Evolutionary conservation across 129 eudicot genomes (phyloP).

Genomic region (Arctium lappa): DNA sequence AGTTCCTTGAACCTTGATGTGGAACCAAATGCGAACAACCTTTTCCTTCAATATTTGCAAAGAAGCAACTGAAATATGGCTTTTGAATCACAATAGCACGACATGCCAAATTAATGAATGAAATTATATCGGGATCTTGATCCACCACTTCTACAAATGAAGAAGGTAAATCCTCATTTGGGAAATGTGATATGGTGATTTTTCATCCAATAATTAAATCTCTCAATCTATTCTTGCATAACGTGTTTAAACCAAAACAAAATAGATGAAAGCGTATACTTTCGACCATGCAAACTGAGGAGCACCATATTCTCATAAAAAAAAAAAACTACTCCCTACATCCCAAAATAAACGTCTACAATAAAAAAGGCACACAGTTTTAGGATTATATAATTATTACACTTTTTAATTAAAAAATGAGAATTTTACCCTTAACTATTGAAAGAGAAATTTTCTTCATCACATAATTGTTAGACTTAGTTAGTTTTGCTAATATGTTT

Average conservation of each 20-base stretch:
- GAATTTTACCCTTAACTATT: too few relatives aligned
- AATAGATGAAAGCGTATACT: not conserved
- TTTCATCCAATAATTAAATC: not conserved
- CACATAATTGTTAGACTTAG: too few relatives aligned
- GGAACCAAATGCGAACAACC: not conserved
- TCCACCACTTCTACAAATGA: not conserved
- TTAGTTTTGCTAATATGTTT: too few relatives aligned
- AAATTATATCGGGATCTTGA: not conserved
- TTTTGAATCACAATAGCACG: not conserved
- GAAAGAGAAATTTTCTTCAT: too few relatives aligned
- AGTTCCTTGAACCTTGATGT: not conserved
- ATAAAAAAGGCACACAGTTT: too few relatives aligned
- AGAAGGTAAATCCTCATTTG: not conserved
- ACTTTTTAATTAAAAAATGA: too few relatives aligned
- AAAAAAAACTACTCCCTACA: too few relatives aligned
- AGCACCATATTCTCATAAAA: not conserved
- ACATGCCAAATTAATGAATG: not conserved
- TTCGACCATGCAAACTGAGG: not conserved
- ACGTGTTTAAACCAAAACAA: not conserved
- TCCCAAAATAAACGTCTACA: too few relatives aligned
- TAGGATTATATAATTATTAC: too few relatives aligned
- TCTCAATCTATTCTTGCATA: not conserved
- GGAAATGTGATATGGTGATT: not conserved
- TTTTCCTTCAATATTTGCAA: not conserved
- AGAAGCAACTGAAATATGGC: not conserved